Base-by-base conservation (phyloP, 2,329 filamentous ascomycete genomes). In the Phoma sp. region DNA sequence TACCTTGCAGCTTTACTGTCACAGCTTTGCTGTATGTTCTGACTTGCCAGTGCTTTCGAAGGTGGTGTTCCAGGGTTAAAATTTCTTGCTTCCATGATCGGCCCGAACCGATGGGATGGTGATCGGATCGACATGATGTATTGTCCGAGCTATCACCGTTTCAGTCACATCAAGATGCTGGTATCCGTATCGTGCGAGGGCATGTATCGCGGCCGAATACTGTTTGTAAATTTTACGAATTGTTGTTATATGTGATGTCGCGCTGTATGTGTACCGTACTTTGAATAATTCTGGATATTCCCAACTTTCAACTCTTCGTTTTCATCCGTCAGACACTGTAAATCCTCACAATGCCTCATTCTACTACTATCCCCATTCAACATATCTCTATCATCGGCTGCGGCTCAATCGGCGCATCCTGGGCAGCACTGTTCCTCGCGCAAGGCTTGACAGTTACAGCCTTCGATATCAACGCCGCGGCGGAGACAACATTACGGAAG, bases 351-450 rank as follows among this genome's bases (percentile, higher is more conserved):
- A 56, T 56, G 53, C 29, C 47, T 40, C 40, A 42, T 29, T 46
- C 42, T 15, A 37, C 50, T 1, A 43, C 30, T 3, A 15, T 28
- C 14, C 43, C 47, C 4, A 52, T 58, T 7, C 47, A 51, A 18
- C 45, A 55, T 6, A 60, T 73, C n/a, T 64, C 63, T 38, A 64
- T 77, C 4, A 70, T 77, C 34, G 76, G 75, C 9, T 72, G 67
- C 23, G 75, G 76, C 5, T 66, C 73, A 12, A 78, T 78, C 15
- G 76, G 76, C 14, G 72, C 76, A 15, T 75, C 71, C 10, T 80
- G 78, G 77, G 73, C 76, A 2, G 74, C 73, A 9, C 64, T 78
- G 0, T 78, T 77, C 42, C 66, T 77, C 0, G 66, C 75, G 4
- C 67, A 71, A 39, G 75, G 75, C 17, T 56, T 74, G n/a, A 61